Percentiles rank a stretch among this genome's conserved stretches.
Conservation (phyloP, 2,329 filamentous ascomycete genomes). For the Pseudomassariella vexata region DNA sequence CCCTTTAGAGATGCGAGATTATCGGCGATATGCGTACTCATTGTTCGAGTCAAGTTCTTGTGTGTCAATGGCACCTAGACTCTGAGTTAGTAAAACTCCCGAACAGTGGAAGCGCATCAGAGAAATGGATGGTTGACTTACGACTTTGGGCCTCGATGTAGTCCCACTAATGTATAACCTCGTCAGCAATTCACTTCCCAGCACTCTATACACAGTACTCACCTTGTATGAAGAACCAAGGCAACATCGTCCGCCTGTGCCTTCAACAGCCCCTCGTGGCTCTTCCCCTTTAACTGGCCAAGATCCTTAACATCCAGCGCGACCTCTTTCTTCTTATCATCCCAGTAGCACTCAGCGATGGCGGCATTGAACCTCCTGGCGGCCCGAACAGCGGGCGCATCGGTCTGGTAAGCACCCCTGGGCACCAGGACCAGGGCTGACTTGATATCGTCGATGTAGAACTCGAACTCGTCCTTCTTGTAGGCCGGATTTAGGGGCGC, state of each 20-base stretch:
- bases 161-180: conserved; percentile 52
- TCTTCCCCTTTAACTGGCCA: conserved; percentile 54
- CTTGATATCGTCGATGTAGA: conserved; percentile 83
- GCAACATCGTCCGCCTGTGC: conserved; percentile 73
- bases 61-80: conserved; percentile 70
- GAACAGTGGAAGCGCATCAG: background rate
- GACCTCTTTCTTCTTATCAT: conserved; percentile 57
- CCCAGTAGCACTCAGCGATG: conserved; percentile 83
- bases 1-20: too few relatives aligned
- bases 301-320: conserved; percentile 72
- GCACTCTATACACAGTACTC: conserved; percentile 1
- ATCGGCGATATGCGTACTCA: conserved; percentile 62
- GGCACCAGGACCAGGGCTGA: conserved; percentile 75
- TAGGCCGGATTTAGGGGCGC: conserved; percentile 85
- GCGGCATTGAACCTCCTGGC: conserved; percentile 75
- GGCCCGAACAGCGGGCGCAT: conserved; percentile 68
- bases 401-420: conserved; percentile 58
- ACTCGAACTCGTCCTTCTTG: conserved; percentile 86
- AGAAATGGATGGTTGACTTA: conserved; percentile 29
- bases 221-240: conserved; percentile 73
- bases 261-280: conserved; percentile 31
- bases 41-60: conserved; percentile 73
- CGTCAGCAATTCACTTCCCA: conserved; percentile 21
- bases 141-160: conserved; percentile 79
- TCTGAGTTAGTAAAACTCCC: background rate